Percentiles rank a stretch among this genome's conserved stretches.
Evolutionary conservation across 202 grass and related monocot genomes (phyloP).

Genomic region (Elaeis oleifera): DNA sequence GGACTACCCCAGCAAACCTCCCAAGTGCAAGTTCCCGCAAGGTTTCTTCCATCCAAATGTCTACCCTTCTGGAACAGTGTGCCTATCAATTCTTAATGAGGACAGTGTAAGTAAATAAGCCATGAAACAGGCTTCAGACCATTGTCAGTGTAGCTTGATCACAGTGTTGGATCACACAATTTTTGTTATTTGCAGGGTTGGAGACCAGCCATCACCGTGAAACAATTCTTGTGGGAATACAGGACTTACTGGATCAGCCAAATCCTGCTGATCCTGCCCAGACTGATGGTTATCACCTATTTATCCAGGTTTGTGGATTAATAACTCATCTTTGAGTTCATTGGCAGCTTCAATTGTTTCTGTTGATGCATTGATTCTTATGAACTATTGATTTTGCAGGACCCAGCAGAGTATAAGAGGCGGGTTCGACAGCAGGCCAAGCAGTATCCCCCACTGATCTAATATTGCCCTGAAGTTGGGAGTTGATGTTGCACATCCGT

Average conservation of each 20-base stretch:
- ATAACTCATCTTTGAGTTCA: background rate
- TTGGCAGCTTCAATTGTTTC: background rate
- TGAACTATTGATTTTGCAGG: slow-evolving; percentile 32
- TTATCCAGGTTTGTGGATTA: slow-evolving; percentile 31
- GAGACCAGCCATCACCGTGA: slow-evolving; percentile 65
- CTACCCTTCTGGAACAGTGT: slow-evolving; percentile 48
- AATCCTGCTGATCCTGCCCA: slow-evolving; percentile 56
- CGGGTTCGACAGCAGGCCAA: slow-evolving; percentile 52
- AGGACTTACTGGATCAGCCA: slow-evolving; percentile 71
- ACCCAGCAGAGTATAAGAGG: slow-evolving; percentile 45
- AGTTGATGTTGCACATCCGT: too few species aligned
- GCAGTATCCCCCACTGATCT: slow-evolving; percentile 38
- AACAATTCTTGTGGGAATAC: slow-evolving; percentile 80
- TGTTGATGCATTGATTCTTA: background rate
- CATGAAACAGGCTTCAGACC: background rate
- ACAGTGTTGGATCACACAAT: background rate
- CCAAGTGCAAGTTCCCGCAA: slow-evolving; percentile 63
- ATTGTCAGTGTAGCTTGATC: background rate
- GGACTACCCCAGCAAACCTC: slow-evolving; percentile 61
- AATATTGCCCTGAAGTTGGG: background rate
- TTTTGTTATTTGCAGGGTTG: slow-evolving; percentile 40
- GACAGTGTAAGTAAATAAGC: slow-evolving; percentile 34
- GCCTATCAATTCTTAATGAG: slow-evolving; percentile 68
- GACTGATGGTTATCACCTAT: slow-evolving; percentile 36
- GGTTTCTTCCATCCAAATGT: slow-evolving; percentile 79